Base-by-base conservation (phyloP, 495 filamentous ascomycete genomes). In the Neurospora intermedia region DNA sequence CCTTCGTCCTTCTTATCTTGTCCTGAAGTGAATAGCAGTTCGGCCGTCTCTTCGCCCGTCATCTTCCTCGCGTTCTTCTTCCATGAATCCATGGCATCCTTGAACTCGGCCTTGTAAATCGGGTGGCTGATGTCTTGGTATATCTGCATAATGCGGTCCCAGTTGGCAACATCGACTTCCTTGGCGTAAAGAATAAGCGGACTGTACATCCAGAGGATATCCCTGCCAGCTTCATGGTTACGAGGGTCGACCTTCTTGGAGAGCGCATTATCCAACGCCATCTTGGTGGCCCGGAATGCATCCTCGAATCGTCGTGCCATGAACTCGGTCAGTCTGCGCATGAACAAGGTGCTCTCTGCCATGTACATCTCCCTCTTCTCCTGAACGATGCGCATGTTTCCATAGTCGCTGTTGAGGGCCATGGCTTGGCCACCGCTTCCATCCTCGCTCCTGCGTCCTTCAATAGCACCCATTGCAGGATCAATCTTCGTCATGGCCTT, bases 401-500 rank as follows among this genome's bases (percentile, higher is more conserved):
- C 92, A 75, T 97, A 90, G 74, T 96, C 94, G 71, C 88, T 93
- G 78, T 92, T 90, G 73, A 92, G 89, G 20, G 89, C 88, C 46
- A 82, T 81, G 1, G 82, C 75, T 45, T 83, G 84, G 69, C 89
- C 86, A 27, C 87, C 84, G 75, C 79, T 78, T 16, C 79, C 78
- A 46, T 86, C 85, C 70, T 84, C 83, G 76, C 82, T 83, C 77
- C 84, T 84, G 70, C 87, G 86, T 41, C 86, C 81, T 43, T 85
- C 83, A 7, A 82, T 82, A 41, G 85, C 84, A 48, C 89, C 87
- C 70, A 93, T 87, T 27, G 90, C 88, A 0, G 94, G 93, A 79
- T 98, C 94, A 71, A 98, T 97, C 73, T 92, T 97, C 73, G 91
- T 83, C 91, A 98, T 94, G n/a, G 95, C 95, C 77, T 93, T 95